Evolutionary conservation across 1,284 basidiomycete species (phyloP).

Genomic region (Irpex sp.): DNA sequence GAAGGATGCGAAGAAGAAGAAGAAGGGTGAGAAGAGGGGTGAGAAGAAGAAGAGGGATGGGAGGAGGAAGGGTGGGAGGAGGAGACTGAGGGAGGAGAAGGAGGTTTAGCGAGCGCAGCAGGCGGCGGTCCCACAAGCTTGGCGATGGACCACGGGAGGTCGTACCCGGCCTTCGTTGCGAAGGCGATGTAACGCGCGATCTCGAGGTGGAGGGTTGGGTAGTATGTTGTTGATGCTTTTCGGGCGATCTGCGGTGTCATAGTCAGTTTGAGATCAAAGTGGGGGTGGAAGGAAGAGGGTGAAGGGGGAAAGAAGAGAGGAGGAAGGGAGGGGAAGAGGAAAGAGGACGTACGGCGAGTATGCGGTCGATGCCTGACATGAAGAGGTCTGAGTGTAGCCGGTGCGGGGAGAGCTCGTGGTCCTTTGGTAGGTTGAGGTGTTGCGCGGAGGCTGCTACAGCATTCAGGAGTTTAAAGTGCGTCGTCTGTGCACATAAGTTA

Average conservation of each 20-base stretch:
- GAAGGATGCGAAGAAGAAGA: too few species aligned
- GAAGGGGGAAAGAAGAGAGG: too few species aligned
- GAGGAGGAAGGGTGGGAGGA: too few species aligned
- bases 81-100: neutral
- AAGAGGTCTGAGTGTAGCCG: constrained; percentile 84
- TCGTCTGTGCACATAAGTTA: constrained; percentile 50
- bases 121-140: constrained; percentile 72
- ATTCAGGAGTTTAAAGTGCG: constrained; percentile 83
- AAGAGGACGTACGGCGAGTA: constrained; percentile 55
- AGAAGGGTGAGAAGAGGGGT: neutral
- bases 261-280: neutral
- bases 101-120: constrained; percentile 42
- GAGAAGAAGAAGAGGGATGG: too few species aligned
- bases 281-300: neutral
- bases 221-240: constrained; percentile 90
- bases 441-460: constrained; percentile 62
- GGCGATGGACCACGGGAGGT: constrained; percentile 73
- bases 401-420: constrained; percentile 71
- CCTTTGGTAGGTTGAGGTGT: constrained; percentile 59
- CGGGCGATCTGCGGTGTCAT: constrained; percentile 67
- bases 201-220: constrained; percentile 90
- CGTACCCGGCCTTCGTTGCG: constrained; percentile 59
- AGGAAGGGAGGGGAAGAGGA: too few species aligned
- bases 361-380: constrained; percentile 82
- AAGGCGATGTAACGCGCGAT: constrained; percentile 79